Evolutionary conservation across 2,329 filamentous ascomycete species (phyloP).

Genomic region (Fusarium virguliforme): DNA sequence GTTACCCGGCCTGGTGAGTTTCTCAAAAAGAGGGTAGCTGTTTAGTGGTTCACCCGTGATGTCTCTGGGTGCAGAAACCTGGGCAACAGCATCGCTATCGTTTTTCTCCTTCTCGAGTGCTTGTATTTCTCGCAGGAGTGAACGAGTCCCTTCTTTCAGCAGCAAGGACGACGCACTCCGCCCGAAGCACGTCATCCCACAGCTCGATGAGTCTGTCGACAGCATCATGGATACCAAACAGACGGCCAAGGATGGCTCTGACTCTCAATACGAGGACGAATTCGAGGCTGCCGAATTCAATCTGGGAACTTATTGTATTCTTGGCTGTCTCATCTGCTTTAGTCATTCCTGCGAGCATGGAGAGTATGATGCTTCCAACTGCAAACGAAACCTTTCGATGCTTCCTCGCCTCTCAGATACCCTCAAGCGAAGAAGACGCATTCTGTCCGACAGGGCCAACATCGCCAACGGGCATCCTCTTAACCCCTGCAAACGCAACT

Average conservation of each 20-base stretch:
- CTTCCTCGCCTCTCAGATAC: conserved; percentile 55
- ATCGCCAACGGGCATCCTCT: conserved; percentile 35
- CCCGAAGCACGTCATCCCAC: too few relatives aligned
- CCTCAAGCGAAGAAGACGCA: conserved; percentile 50
- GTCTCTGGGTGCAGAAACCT: too few relatives aligned
- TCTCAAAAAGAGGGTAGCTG: too few relatives aligned
- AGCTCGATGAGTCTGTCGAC: conserved; percentile 70
- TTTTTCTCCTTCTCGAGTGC: too few relatives aligned
- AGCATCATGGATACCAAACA: conserved; percentile 69
- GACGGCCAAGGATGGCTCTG: conserved; percentile 63
- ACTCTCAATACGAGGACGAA: conserved; percentile 55
- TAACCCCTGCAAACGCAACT: conserved; percentile 60
- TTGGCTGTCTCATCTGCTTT: conserved; percentile 73
- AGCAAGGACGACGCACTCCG: too few relatives aligned
- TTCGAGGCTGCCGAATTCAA: conserved; percentile 63
- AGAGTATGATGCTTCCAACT: conserved; percentile 69
- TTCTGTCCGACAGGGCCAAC: conserved; percentile 14
- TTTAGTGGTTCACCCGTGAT: too few relatives aligned
- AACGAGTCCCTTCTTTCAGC: too few relatives aligned
- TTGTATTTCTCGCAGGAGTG: too few relatives aligned
- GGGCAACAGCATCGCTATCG: too few relatives aligned
- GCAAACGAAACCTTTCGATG: conserved; percentile 70
- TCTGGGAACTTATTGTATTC: conserved; percentile 69
- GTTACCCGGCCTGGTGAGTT: too few relatives aligned
- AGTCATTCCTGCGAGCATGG: conserved; percentile 75